These are phyloP conservation scores for Elaeis guineensis DNA, from an alignment of 176 grass and related monocot species.

Conservation along the genomic window DNA sequence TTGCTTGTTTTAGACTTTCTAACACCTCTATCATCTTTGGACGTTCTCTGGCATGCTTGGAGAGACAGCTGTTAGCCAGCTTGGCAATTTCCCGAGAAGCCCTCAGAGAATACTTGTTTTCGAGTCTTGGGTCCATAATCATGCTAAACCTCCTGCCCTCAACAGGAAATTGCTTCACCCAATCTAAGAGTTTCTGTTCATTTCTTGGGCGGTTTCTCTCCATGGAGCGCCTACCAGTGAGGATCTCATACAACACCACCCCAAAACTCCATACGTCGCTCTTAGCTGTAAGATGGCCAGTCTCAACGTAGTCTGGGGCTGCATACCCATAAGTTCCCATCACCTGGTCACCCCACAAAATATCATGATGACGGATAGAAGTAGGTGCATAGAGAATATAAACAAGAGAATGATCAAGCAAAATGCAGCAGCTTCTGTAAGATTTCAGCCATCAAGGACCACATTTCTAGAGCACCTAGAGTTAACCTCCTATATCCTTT, in stretches of 20 bases:
- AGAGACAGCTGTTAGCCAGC: constrained; percentile 45
- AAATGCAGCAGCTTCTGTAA: too few relatives aligned
- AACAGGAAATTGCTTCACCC: constrained; percentile 39
- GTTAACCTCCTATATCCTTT: too few relatives aligned
- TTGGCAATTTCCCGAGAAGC: constrained; percentile 34
- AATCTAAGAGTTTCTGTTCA: constrained; percentile 60
- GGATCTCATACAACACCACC: constrained; percentile 62
- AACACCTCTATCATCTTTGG: constrained; percentile 50
- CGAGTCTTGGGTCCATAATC: constrained; percentile 52
- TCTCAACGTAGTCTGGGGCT: constrained; percentile 55
- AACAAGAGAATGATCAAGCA: too few relatives aligned
- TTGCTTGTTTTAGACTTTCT: constrained; percentile 28
- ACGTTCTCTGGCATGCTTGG: constrained; percentile 40
- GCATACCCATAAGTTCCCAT: constrained; percentile 70
- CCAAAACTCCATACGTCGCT: constrained; percentile 68
- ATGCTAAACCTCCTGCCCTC: constrained; percentile 21
- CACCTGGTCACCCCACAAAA: constrained; percentile 26
- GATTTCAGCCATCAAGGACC: too few relatives aligned
- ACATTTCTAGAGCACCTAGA: too few relatives aligned
- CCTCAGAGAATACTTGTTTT: constrained; percentile 37
- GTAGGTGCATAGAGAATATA: too few relatives aligned
- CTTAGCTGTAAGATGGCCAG: constrained; percentile 54
- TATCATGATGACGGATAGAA: too few relatives aligned
- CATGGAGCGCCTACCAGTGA: constrained; percentile 35
- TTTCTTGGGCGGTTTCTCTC: constrained; percentile 31